Evolutionary conservation across 176 grass and related monocot species (phyloP).

Genomic region (Pontederia crassipes): DNA sequence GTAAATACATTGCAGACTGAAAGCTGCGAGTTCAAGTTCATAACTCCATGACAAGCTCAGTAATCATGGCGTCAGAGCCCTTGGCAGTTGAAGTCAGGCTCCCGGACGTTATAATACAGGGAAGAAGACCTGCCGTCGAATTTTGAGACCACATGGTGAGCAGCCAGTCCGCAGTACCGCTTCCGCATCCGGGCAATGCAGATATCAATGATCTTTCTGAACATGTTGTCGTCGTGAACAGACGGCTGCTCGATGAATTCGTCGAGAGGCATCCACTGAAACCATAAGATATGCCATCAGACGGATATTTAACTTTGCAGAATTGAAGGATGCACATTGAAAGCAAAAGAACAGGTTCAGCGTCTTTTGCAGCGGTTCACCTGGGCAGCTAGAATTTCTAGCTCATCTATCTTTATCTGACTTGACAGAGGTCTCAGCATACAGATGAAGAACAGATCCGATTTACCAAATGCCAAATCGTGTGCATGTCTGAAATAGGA

Average conservation of each 20-base stretch:
- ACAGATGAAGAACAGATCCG: constrained; percentile 95
- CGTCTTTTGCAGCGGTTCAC: constrained; percentile 16
- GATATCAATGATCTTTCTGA: constrained; percentile 87
- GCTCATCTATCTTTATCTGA: constrained; percentile 80
- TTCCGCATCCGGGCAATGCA: constrained; percentile 76
- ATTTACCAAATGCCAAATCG: constrained; percentile 83
- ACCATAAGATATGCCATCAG: constrained; percentile 1
- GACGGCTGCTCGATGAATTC: constrained; percentile 77
- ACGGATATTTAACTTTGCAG: neutral
- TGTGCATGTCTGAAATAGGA: constrained; percentile 59
- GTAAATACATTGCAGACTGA: too few species aligned
- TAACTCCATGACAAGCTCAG: too few species aligned
- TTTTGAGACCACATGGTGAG: constrained; percentile 74
- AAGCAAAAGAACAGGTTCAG: too few species aligned
- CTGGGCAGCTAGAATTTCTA: constrained; percentile 86
- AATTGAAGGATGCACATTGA: too few species aligned
- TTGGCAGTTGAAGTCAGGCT: constrained; percentile 46
- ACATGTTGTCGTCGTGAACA: constrained; percentile 90
- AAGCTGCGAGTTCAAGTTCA: too few species aligned
- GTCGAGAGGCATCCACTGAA: constrained; percentile 76
- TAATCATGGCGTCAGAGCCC: constrained; percentile 17
- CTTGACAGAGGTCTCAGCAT: constrained; percentile 75
- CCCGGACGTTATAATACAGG: constrained; percentile 67
- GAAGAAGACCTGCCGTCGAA: constrained; percentile 75
- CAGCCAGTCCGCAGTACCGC: constrained; percentile 70